Percentiles rank a stretch among this genome's conserved stretches.
Conservation (phyloP, 257 asterid species). For the Apocynum venetum region DNA sequence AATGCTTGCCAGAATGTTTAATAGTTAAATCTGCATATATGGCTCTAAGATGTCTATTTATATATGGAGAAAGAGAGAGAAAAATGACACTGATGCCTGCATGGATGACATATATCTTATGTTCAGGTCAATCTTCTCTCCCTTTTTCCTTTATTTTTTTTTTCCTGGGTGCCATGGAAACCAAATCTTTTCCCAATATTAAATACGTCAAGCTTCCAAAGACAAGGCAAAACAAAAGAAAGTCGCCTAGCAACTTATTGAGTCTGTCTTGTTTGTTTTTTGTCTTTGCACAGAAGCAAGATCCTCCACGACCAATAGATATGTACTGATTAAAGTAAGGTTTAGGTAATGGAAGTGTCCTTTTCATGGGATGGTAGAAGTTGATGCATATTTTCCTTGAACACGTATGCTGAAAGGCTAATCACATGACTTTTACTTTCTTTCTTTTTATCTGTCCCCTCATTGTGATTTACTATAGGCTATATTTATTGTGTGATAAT, state of each 20-base stretch:
- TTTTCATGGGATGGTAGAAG: background rate
- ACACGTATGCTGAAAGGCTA: background rate
- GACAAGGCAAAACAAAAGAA: background rate
- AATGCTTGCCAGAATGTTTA: background rate
- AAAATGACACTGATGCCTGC: background rate
- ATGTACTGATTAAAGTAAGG: background rate
- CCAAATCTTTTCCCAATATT: conserved; percentile 1
- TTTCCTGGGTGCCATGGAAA: background rate
- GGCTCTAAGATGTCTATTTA: background rate
- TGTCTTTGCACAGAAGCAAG: conserved; percentile 1
- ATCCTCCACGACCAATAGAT: background rate
- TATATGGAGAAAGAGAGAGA: background rate
- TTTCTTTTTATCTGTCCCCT: background rate
- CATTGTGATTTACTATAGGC: background rate
- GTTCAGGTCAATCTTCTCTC: background rate
- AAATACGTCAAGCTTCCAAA: background rate
- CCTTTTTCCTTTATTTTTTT: too few relatives aligned
- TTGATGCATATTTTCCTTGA: background rate
- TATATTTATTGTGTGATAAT: too few relatives aligned
- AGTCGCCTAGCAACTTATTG: conserved; percentile 3
- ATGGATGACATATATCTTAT: conserved; percentile 5
- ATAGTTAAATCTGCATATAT: background rate
- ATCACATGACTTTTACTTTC: background rate
- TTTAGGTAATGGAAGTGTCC: conserved; percentile 7
- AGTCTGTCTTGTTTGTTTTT: background rate